These are phyloP conservation scores for Leccinum huronense DNA, from an alignment of 1,284 basidiomycete genomes.

Conservation along the genomic window DNA sequence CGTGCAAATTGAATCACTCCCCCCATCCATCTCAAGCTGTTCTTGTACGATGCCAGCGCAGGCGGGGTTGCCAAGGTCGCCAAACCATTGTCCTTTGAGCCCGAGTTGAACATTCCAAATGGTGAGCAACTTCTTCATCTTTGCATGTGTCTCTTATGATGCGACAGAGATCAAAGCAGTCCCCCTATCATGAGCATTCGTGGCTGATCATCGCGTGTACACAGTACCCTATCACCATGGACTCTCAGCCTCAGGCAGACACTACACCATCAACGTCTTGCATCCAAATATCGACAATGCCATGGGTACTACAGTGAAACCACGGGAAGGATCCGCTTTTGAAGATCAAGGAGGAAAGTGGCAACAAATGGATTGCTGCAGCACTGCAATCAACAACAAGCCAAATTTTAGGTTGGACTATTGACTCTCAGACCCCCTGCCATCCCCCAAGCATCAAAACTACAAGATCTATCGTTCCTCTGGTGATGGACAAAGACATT, in stretches of 20 bases:
- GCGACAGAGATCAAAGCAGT: constrained; percentile 59
- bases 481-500: too few species aligned
- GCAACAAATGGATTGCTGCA: too few species aligned
- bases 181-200: constrained; percentile 39
- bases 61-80: constrained; percentile 83
- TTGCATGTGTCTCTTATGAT: background rate
- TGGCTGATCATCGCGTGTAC: background rate
- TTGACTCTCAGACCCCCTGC: too few species aligned
- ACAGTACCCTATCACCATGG: constrained; percentile 94
- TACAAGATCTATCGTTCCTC: too few species aligned
- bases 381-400: too few species aligned
- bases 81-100: constrained; percentile 79
- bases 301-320: constrained; percentile 22
- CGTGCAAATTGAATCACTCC: constrained; percentile 83
- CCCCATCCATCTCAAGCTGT: constrained; percentile 92
- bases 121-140: constrained; percentile 44
- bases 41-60: constrained; percentile 80
- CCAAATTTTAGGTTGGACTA: too few species aligned
- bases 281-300: constrained; percentile 65
- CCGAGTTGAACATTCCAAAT: constrained; percentile 72
- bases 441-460: too few species aligned
- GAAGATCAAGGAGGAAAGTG: too few species aligned
- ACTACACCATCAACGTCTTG: constrained; percentile 93
- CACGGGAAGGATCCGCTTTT: constrained; percentile 51
- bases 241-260: constrained; percentile 51